These are phyloP conservation scores for Mycena crocata DNA, from an alignment of 768 basidiomycete species.

Conservation along the genomic window DNA sequence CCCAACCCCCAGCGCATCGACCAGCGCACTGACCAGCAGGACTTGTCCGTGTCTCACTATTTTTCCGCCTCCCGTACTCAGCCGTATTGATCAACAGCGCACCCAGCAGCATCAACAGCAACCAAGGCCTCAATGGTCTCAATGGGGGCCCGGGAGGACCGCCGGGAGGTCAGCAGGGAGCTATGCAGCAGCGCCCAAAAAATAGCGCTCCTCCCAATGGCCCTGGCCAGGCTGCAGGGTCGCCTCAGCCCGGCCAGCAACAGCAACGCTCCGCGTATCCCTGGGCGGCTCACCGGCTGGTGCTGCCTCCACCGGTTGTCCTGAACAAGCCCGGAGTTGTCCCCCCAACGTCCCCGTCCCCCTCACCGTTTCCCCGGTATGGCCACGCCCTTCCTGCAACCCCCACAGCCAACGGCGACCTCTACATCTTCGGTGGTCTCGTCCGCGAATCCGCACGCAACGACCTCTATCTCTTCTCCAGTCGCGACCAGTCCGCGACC, in stretches of 20 bases:
- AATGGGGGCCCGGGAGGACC: too few species aligned
- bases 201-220: slow-evolving; percentile 12
- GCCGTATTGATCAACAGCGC: slow-evolving; percentile 29
- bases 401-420: slow-evolving; percentile 84
- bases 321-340: slow-evolving; percentile 73
- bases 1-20: slow-evolving; percentile 39
- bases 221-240: slow-evolving; percentile 19
- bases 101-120: slow-evolving; percentile 37
- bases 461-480: slow-evolving; percentile 93
- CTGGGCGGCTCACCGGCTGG: slow-evolving; percentile 83
- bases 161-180: slow-evolving; percentile 13
- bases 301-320: slow-evolving; percentile 73
- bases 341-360: slow-evolving; percentile 77
- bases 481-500: slow-evolving; percentile 81
- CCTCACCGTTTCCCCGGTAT: slow-evolving; percentile 95
- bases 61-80: slow-evolving; percentile 1
- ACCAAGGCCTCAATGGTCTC: slow-evolving; percentile 34
- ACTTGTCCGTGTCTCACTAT: slow-evolving; percentile 39
- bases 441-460: slow-evolving; percentile 91
- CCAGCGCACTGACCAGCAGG: slow-evolving; percentile 29
- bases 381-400: slow-evolving; percentile 91
- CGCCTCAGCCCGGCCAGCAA: slow-evolving; percentile 32
- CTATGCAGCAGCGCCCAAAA: slow-evolving; percentile 23
- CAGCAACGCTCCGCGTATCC: slow-evolving; percentile 75
- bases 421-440: slow-evolving; percentile 97